A percentile compares a stretch with the other conserved stretches of the same genome.
Conservation (phyloP, 495 filamentous ascomycete genomes). For the Aspergillus sclerotiicarbonarius region DNA sequence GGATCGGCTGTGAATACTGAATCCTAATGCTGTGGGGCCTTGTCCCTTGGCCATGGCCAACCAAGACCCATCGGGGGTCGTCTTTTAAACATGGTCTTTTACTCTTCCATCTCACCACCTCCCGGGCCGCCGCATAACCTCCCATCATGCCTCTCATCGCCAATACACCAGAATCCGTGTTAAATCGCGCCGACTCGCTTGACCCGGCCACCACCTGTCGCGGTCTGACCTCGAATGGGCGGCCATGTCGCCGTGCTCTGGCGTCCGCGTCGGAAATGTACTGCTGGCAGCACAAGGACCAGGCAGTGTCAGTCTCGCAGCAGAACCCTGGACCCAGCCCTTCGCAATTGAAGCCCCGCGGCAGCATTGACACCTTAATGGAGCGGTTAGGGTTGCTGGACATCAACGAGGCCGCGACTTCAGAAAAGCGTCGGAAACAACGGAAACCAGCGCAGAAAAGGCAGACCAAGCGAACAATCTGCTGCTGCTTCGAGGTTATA, state of each 20-base stretch:
- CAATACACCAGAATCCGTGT: constrained; percentile 78
- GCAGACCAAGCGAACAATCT: constrained; percentile 21
- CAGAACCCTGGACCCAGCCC: constrained; percentile 15
- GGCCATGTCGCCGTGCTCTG: constrained; percentile 72
- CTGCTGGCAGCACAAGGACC: constrained; percentile 94
- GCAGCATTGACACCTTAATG: constrained; percentile 80
- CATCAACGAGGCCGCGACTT: constrained; percentile 35
- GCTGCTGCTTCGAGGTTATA: constrained; percentile 40
- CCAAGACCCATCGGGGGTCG: background rate
- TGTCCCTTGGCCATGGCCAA: background rate
- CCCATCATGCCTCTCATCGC: constrained; percentile 71
- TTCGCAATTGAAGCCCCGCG: constrained; percentile 51
- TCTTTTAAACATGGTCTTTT: background rate
- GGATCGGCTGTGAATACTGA: background rate
- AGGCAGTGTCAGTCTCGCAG: constrained; percentile 51
- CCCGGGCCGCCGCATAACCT: background rate
- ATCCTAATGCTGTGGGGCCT: constrained; percentile 5
- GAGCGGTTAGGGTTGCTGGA: constrained; percentile 74
- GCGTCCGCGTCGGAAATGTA: constrained; percentile 59
- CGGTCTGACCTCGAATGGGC: constrained; percentile 75
- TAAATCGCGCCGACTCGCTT: constrained; percentile 76
- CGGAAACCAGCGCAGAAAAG: constrained; percentile 22
- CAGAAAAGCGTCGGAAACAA: constrained; percentile 14
- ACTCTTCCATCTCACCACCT: background rate
- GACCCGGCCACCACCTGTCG: constrained; percentile 82